Evolutionary conservation across 2,329 filamentous ascomycete species (phyloP).

Genomic region (Sclerotinia nivalis): DNA sequence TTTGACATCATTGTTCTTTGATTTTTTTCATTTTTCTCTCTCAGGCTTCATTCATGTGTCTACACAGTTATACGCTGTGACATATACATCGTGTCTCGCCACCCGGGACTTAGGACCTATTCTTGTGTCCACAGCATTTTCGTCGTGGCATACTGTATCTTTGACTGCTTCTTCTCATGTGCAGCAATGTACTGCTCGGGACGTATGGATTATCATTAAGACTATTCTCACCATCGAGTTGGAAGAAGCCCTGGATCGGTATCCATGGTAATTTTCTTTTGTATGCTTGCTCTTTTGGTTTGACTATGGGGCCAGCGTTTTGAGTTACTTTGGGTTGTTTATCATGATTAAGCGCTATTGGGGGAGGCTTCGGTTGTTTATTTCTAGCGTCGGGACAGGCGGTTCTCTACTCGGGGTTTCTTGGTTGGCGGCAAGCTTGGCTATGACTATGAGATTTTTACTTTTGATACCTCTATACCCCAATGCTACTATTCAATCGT

Average conservation of each 20-base stretch:
- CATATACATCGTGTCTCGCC: background rate
- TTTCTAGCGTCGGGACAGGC: slow-evolving; percentile 9
- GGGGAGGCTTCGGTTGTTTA: background rate
- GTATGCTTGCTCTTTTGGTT: background rate
- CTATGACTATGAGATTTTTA: slow-evolving; percentile 12
- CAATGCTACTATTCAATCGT: slow-evolving; percentile 4
- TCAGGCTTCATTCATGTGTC: background rate
- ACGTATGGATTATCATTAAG: background rate
- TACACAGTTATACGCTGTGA: background rate
- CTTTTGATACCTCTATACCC: slow-evolving; percentile 17
- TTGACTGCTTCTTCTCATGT: background rate
- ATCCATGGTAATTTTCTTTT: background rate
- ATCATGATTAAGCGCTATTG: background rate
- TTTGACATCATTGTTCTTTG: background rate
- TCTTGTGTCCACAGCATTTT: background rate
- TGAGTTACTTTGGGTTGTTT: background rate
- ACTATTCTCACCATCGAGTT: background rate
- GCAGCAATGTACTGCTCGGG: background rate
- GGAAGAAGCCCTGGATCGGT: background rate
- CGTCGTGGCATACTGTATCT: background rate
- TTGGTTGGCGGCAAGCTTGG: slow-evolving; percentile 10
- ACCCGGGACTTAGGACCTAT: background rate
- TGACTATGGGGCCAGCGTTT: background rate
- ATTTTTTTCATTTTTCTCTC: background rate
- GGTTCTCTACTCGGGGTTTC: slow-evolving; percentile 3